These are phyloP conservation scores for Colletotrichum lupini DNA, from an alignment of 2,329 filamentous ascomycete genomes.

Conservation along the genomic window DNA sequence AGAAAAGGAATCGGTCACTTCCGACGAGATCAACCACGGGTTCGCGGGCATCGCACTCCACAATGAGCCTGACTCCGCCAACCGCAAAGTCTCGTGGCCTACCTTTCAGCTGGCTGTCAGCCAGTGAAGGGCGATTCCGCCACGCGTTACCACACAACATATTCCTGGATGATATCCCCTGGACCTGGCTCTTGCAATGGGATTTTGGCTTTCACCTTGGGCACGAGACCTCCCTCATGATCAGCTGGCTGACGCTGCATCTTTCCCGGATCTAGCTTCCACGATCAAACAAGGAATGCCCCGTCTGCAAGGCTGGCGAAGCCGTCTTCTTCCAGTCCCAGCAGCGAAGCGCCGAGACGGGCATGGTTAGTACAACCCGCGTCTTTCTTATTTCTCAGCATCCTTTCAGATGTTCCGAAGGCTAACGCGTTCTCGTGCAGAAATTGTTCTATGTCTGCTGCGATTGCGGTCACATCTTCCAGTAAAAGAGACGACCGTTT, in stretches of 20 bases:
- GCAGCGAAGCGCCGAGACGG: slow-evolving; percentile 94
- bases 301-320: slow-evolving; percentile 85
- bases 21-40: slow-evolving; percentile 20
- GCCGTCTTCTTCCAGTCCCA: slow-evolving; percentile 99
- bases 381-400: no score
- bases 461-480: slow-evolving; percentile 89
- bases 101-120: slow-evolving; percentile 28
- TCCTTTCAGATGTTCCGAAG: background rate
- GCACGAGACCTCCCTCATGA: slow-evolving; percentile 35
- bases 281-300: slow-evolving; percentile 86
- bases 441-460: slow-evolving; percentile 96
- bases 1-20: slow-evolving; percentile 40
- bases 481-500: slow-evolving; percentile 50
- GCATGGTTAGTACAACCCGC: slow-evolving; percentile 79
- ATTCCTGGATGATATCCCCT: background rate
- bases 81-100: slow-evolving; percentile 26
- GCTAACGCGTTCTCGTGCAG: slow-evolving; percentile 56
- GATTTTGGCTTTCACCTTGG: slow-evolving; percentile 36
- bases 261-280: slow-evolving; percentile 77
- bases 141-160: background rate
- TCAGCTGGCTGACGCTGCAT: slow-evolving; percentile 55
- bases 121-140: slow-evolving; percentile 8
- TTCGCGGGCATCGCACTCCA: slow-evolving; percentile 19
- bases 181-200: slow-evolving; percentile 28
- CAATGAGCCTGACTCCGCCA: background rate